phyloP scores from a whole-genome alignment of 352 stramenopile genomes.

The Halophytophthora batemanensis region DNA sequence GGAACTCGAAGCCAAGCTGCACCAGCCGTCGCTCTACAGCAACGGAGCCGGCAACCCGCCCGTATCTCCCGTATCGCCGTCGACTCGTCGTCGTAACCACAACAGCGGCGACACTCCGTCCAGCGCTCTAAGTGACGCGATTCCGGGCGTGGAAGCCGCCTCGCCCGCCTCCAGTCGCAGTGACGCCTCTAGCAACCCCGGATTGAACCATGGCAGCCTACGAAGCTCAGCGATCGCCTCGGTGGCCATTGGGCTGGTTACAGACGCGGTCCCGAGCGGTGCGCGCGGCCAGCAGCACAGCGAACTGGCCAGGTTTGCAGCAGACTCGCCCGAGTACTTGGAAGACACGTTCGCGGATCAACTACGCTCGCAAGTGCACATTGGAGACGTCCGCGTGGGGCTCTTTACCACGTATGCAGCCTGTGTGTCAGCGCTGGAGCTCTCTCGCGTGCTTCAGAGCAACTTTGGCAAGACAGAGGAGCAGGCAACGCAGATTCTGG shows the following conservation, averaged over 20 bases:
- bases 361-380: conserved; percentile 47
- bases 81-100: conserved; percentile 41
- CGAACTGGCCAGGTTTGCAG: conserved; percentile 38
- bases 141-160: conserved; percentile 16
- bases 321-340: conserved; percentile 31
- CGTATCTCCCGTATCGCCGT: conserved; percentile 35
- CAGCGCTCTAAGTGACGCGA: conserved; percentile 26
- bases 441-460: conserved; percentile 49
- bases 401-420: conserved; percentile 74
- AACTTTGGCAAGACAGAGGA: conserved; percentile 56
- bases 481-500: conserved; percentile 41
- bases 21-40: conserved; percentile 75
- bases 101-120: conserved; percentile 39
- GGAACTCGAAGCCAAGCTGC: conserved; percentile 84
- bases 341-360: conserved; percentile 68
- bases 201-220: conserved; percentile 37
- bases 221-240: conserved; percentile 60
- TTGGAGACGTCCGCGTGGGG: conserved; percentile 59
- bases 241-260: conserved; percentile 43
- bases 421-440: conserved; percentile 48
- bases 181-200: conserved; percentile 41
- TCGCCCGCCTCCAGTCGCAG: conserved; percentile 44
- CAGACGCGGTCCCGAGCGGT: conserved; percentile 32
- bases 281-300: conserved; percentile 31
- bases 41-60: conserved; percentile 30